phyloP scores from a whole-genome alignment of 139 green algal species.

The Diplosphaera chodatii region DNA sequence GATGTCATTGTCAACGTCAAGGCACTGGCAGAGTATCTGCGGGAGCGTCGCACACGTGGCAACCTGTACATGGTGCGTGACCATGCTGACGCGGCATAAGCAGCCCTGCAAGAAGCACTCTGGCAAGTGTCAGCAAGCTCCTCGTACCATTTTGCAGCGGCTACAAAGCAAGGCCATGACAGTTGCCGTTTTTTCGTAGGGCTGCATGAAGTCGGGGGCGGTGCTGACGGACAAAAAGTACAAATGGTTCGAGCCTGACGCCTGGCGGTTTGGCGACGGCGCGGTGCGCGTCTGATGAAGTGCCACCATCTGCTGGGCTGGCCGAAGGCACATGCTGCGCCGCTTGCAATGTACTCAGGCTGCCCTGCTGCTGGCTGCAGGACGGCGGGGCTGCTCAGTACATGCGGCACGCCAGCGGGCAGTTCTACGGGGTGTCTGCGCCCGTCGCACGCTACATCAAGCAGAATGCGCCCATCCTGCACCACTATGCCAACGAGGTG shows the following conservation, averaged over 20 bases:
- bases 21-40: constrained; percentile 35
- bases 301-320: too few species aligned
- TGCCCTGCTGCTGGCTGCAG: too few species aligned
- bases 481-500: constrained; percentile 14
- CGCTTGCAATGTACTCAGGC: too few species aligned
- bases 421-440: constrained; percentile 49
- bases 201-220: constrained; percentile 64
- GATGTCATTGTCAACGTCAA: constrained; percentile 50
- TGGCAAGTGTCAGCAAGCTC: too few species aligned
- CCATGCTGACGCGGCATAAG: too few species aligned
- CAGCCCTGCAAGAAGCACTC: too few species aligned
- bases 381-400: constrained; percentile 19
- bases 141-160: too few species aligned
- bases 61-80: constrained; percentile 54
- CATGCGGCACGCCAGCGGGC: constrained; percentile 39
- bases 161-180: too few species aligned
- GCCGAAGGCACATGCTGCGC: too few species aligned
- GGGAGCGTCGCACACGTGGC: constrained; percentile 27
- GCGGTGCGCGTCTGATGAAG: constrained; percentile 1
- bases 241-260: constrained; percentile 56
- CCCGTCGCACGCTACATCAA: constrained; percentile 49
- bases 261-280: constrained; percentile 55
- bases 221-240: constrained; percentile 44
- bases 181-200: too few species aligned
- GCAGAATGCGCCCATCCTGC: constrained; percentile 45